A percentile compares a stretch with the other conserved stretches of the same genome.
Conservation (phyloP, 805 yeast species). For the Kuraishia floccosa region DNA sequence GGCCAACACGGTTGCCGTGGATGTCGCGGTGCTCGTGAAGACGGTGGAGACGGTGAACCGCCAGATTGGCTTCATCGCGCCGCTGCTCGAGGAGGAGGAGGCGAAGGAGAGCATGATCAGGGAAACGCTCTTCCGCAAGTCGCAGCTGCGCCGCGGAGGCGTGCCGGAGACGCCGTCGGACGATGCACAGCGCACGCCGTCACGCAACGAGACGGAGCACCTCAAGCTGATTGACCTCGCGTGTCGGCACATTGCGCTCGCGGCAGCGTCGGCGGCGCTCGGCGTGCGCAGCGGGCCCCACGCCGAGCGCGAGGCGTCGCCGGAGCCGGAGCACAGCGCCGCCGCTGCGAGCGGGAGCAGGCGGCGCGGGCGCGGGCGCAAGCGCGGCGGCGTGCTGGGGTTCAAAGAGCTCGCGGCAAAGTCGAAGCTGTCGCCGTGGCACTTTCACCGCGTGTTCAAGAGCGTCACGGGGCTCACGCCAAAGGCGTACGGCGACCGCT, state of each 20-base stretch:
- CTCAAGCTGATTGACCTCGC: conserved; percentile 63
- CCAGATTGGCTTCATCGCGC: conserved; percentile 45
- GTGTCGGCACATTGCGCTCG: conserved; percentile 73
- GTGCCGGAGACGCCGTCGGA: conserved; percentile 5
- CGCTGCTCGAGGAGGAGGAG: conserved; percentile 33
- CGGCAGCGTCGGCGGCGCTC: conserved; percentile 43
- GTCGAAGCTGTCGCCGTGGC: conserved; percentile 82
- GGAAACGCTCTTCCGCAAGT: conserved; percentile 5
- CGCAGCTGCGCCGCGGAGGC: conserved; percentile 3
- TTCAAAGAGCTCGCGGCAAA: conserved; percentile 83
- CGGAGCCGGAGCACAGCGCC: background rate
- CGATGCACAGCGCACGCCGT: conserved; percentile 12
- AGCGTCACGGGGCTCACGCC: conserved; percentile 81
- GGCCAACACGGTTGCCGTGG: conserved; percentile 26
- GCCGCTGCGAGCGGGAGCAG: conserved; percentile 5
- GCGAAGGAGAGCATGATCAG: conserved; percentile 18
- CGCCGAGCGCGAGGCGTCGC: background rate
- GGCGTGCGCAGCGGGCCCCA: conserved; percentile 1
- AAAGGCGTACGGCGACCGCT: conserved; percentile 78
- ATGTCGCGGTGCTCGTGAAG: conserved; percentile 28
- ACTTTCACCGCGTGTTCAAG: conserved; percentile 84
- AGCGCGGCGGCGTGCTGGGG: conserved; percentile 69
- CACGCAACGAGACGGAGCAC: conserved; percentile 60
- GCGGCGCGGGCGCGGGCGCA: conserved; percentile 28
- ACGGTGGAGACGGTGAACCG: conserved; percentile 47